phyloP scores from a whole-genome alignment of 2,329 filamentous ascomycete species.

The Pseudofabraea citricarpa region DNA sequence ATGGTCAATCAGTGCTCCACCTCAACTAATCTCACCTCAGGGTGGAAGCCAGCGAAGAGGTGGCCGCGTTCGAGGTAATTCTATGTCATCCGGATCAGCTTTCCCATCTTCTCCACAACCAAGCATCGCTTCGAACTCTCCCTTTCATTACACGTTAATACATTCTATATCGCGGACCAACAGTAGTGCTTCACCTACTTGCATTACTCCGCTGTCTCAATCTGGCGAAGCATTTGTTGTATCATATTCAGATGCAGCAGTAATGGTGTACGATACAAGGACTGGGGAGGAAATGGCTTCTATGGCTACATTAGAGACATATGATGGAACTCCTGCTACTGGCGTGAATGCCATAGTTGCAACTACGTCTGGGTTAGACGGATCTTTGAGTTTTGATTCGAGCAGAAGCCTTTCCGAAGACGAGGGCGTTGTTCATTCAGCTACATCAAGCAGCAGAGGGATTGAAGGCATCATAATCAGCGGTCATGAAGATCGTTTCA shows the following conservation, averaged over 20 bases:
- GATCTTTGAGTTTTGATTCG: slow-evolving; percentile 52
- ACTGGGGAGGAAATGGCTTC: slow-evolving; percentile 86
- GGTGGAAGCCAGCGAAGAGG: slow-evolving; percentile 60
- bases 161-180: slow-evolving; percentile 76
- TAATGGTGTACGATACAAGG: slow-evolving; percentile 87
- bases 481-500: slow-evolving; percentile 93
- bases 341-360: slow-evolving; percentile 89
- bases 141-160: slow-evolving; percentile 83
- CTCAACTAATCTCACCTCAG: slow-evolving; percentile 77
- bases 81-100: slow-evolving; percentile 88
- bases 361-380: slow-evolving; percentile 76
- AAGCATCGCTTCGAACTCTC: slow-evolving; percentile 76
- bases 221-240: slow-evolving; percentile 88
- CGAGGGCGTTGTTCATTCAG: slow-evolving; percentile 74
- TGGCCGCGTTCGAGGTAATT: slow-evolving; percentile 81
- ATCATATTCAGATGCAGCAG: slow-evolving; percentile 83
- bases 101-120: slow-evolving; percentile 89
- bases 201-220: slow-evolving; percentile 81
- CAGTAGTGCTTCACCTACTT: slow-evolving; percentile 73
- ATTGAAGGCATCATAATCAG: slow-evolving; percentile 94
- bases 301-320: slow-evolving; percentile 93
- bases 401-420: slow-evolving; percentile 60
- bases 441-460: slow-evolving; percentile 72
- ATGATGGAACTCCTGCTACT: slow-evolving; percentile 77
- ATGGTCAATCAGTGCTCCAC: slow-evolving; percentile 90